Percentiles rank a stretch among this genome's conserved stretches.
These are phyloP conservation scores for Zygotorulaspora danielsina DNA, from an alignment of 805 yeast species.

Conservation along the genomic window DNA sequence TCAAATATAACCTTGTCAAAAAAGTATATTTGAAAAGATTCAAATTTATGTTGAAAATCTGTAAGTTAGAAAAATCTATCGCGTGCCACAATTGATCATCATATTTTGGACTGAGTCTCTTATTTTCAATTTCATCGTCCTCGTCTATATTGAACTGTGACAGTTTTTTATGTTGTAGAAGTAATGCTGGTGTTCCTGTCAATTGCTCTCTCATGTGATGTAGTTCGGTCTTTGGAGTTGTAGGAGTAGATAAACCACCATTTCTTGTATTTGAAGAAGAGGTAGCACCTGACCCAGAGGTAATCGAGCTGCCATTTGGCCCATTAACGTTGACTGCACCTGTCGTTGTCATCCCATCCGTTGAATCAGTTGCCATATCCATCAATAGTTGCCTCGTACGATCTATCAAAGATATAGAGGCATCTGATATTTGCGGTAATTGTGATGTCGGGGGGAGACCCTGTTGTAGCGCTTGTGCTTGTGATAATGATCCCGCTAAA, in stretches of 20 bases:
- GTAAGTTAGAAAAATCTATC: slow-evolving; percentile 87
- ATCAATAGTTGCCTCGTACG: slow-evolving; percentile 32
- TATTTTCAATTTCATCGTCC: slow-evolving; percentile 49
- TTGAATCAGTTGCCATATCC: slow-evolving; percentile 29
- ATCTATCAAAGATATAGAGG: slow-evolving; percentile 33
- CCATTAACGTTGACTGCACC: not conserved
- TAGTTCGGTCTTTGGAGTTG: slow-evolving; percentile 32
- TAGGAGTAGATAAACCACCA: slow-evolving; percentile 33
- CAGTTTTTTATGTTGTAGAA: slow-evolving; percentile 40
- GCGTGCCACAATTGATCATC: slow-evolving; percentile 92
- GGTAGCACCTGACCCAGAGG: slow-evolving; percentile 2
- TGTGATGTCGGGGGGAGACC: slow-evolving; percentile 8
- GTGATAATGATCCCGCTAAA: slow-evolving; percentile 3
- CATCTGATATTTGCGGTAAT: slow-evolving; percentile 26
- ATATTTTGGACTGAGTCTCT: slow-evolving; percentile 25
- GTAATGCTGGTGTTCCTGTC: slow-evolving; percentile 28
- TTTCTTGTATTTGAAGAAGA: slow-evolving; percentile 18
- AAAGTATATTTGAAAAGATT: slow-evolving; percentile 77
- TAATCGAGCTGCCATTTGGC: not conserved
- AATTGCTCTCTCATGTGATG: slow-evolving; percentile 22
- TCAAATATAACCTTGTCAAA: slow-evolving; percentile 78
- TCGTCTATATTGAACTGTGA: slow-evolving; percentile 42
- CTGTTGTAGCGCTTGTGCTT: slow-evolving; percentile 8
- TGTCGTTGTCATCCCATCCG: slow-evolving; percentile 7
- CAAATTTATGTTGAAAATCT: slow-evolving; percentile 63